Evolutionary conservation across 768 basidiomycete genomes (phyloP), one percentile per base, ranked within the genome.

Genomic region (Sutorius australiensis): DNA sequence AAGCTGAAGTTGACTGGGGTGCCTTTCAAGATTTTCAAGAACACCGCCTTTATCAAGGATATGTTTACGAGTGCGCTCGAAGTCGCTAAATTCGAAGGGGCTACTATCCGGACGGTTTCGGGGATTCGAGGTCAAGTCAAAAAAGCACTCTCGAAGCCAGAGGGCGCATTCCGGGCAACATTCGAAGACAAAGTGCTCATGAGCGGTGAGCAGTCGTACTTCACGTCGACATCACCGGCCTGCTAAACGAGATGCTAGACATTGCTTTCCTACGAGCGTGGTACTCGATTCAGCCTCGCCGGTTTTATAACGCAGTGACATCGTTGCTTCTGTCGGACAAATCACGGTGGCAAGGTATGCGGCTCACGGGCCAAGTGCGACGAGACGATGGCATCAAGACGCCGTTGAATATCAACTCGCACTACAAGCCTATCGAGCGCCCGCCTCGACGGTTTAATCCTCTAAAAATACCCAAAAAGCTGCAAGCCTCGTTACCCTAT

Each of bases 1-100:
- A 99, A 98, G 74, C 72, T 99, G 60, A 99, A 98, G 77, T 75
- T 99, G 54, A 98, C 93, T 1, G 97, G 97, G 30, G 80, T 85
- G 31, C 97, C 95, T 24, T 92, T 86, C 75, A 98, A 98, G 79
- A 93, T 98, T 55, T 99, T 89, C 80, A 98, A 98, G 75, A 99
- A 99, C 72, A 99, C 97, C 12, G 97, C 93, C 3, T 99, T 98
- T 71, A 75, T 99, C 61, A 92, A 87, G 76, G 92, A 97, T 64
- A 99, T 99, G 97, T 99, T 99, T 75, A 86, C 73, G 49, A 85
- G 83, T 52, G 86, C 92, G 31, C 78, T 98, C 31, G 97, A 99
- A 71, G 94, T 98, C 12, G 94, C 94, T 51, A 98, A 97, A 71
- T 98, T 99, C 61, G 97, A 99, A 69, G 97, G 97, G 16, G 97